Percentiles rank a stretch among this genome's conserved stretches.
Conservation (phyloP, 2,329 filamentous ascomycete genomes). For the Ophiostoma novo-ulmi region DNA sequence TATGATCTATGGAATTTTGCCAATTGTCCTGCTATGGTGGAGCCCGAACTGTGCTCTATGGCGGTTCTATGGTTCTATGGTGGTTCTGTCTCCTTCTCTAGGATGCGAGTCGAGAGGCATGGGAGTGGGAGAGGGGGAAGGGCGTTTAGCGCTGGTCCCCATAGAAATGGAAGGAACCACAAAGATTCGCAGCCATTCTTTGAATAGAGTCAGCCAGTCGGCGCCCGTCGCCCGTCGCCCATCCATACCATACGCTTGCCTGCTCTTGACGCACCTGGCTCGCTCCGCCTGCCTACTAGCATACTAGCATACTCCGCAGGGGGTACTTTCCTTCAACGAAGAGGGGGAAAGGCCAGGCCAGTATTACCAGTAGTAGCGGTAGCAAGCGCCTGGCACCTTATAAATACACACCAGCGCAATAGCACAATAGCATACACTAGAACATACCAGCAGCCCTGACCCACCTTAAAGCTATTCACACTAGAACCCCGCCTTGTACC, state of each 20-base stretch:
- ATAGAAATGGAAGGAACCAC: constrained; percentile 29
- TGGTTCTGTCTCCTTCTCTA: constrained; percentile 15
- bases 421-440: constrained; percentile 13
- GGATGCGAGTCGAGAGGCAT: constrained; percentile 11
- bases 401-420: not conserved
- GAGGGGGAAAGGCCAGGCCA: constrained; percentile 3
- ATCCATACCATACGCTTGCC: not conserved
- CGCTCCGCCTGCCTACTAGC: not conserved
- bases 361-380: not conserved
- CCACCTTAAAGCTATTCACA: not conserved
- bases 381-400: not conserved
- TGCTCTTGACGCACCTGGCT: not conserved
- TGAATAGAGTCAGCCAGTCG: not conserved
- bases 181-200: constrained; percentile 27
- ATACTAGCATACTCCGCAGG: not conserved
- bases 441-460: constrained; percentile 15
- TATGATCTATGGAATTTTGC: constrained; percentile 23
- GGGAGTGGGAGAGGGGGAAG: not conserved
- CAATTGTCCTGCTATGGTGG: constrained; percentile 29
- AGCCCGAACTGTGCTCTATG: constrained; percentile 13
- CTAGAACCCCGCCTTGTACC: constrained; percentile 9
- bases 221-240: not conserved
- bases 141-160: not conserved
- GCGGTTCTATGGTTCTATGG: not conserved
- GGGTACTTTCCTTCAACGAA: not conserved